These are phyloP conservation scores for Rhododendron kiyosumense DNA, from an alignment of 148 eudicot species.

Conservation along the genomic window DNA sequence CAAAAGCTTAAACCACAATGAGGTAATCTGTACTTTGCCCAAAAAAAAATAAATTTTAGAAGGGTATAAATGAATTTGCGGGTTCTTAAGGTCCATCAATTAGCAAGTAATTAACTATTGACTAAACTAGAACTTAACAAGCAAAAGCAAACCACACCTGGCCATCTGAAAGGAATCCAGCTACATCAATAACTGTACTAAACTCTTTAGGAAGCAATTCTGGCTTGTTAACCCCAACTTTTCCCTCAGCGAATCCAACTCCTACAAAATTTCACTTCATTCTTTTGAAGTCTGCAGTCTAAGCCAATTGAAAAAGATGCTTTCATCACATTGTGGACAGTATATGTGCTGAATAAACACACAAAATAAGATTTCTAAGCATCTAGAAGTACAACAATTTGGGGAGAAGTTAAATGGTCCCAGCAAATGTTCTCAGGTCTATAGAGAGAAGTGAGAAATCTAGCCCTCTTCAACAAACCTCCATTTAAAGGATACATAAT, in stretches of 20 bases:
- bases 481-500: background rate
- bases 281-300: constrained; percentile 10
- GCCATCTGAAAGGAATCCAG: constrained; percentile 93
- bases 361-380: background rate
- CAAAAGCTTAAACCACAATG: too few relatives aligned
- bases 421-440: background rate
- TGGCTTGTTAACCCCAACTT: constrained; percentile 90
- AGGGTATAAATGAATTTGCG: background rate
- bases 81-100: background rate
- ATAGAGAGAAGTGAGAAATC: background rate
- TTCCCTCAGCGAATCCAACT: constrained; percentile 67
- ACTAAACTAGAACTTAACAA: background rate
- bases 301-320: constrained; percentile 14
- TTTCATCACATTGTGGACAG: background rate
- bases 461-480: background rate
- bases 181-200: constrained; percentile 83
- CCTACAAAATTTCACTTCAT: constrained; percentile 40
- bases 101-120: background rate
- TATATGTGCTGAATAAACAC: background rate
- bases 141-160: constrained; percentile 43
- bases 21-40: too few relatives aligned
- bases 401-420: background rate
- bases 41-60: too few relatives aligned
- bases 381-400: background rate
- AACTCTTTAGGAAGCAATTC: constrained; percentile 85